These are phyloP conservation scores for Omphalotus guepiniiformis DNA, from an alignment of 768 basidiomycete genomes.

Conservation along the genomic window DNA sequence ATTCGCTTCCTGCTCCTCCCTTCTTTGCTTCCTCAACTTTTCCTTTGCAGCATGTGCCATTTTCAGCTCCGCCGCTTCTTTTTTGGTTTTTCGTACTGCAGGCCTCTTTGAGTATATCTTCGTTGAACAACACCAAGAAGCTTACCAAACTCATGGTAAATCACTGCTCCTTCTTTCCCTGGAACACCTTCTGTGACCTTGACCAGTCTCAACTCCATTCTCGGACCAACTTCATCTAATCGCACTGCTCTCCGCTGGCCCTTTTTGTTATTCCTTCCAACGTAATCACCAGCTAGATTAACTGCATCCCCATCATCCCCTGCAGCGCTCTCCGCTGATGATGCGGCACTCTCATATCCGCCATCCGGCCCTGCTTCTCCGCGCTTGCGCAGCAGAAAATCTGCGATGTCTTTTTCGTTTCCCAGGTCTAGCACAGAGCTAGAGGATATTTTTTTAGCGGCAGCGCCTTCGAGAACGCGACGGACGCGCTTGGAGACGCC, in stretches of 20 bases:
- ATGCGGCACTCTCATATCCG: constrained; percentile 77
- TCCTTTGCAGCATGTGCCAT: constrained; percentile 75
- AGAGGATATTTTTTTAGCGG: constrained; percentile 28
- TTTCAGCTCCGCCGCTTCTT: constrained; percentile 62
- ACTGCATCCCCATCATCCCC: constrained; percentile 84
- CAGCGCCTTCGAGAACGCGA: constrained; percentile 68
- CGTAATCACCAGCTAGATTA: constrained; percentile 87
- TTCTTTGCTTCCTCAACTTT: constrained; percentile 67
- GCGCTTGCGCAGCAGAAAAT: constrained; percentile 78
- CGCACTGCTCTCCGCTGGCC: constrained; percentile 88
- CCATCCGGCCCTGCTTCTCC: constrained; percentile 62
- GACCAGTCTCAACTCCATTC: constrained; percentile 88
- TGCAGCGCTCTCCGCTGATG: constrained; percentile 77
- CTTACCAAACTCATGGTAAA: constrained; percentile 93
- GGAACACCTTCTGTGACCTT: constrained; percentile 95
- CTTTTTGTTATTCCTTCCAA: constrained; percentile 90
- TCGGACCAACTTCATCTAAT: constrained; percentile 90
- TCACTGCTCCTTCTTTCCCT: constrained; percentile 88
- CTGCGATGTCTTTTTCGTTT: constrained; percentile 91
- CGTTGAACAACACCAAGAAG: too few relatives aligned
- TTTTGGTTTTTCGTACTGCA: constrained; percentile 88
- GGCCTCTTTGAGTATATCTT: too few relatives aligned
- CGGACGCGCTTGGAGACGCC: constrained; percentile 92
- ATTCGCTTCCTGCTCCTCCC: constrained; percentile 90
- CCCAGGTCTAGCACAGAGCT: constrained; percentile 68